Percentiles rank a stretch among this genome's conserved stretches.
These are phyloP conservation scores for Mycena rosella DNA, from an alignment of 768 basidiomycete species.

Conservation along the genomic window DNA sequence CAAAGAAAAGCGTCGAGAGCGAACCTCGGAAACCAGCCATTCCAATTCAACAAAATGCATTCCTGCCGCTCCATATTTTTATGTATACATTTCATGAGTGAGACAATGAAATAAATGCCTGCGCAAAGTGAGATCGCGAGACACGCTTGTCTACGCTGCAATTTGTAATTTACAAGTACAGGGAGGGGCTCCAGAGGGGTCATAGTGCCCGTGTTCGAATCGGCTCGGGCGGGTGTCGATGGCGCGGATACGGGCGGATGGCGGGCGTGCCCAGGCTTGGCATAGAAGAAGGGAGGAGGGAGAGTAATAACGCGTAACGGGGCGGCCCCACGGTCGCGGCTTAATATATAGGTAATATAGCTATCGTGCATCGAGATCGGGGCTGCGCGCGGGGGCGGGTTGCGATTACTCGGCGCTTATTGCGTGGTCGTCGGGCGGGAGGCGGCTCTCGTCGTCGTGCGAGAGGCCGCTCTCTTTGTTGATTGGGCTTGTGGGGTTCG, in stretches of 20 bases:
- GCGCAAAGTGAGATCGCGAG: not conserved
- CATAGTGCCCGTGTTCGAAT: constrained; percentile 21
- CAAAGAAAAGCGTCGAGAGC: no score
- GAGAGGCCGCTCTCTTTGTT: constrained; percentile 72
- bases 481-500: constrained; percentile 72
- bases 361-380: constrained; percentile 34
- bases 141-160: constrained; percentile 9
- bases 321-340: constrained; percentile 19
- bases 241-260: constrained; percentile 1
- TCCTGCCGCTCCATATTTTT: no score
- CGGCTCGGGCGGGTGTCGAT: constrained; percentile 15
- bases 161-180: constrained; percentile 12
- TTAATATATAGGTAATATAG: constrained; percentile 37
- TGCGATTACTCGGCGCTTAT: constrained; percentile 31
- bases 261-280: constrained; percentile 10
- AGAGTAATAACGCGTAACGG: not conserved
- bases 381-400: not conserved
- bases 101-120: not conserved
- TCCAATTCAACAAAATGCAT: no score
- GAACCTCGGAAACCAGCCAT: no score
- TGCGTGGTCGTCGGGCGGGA: constrained; percentile 20
- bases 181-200: constrained; percentile 9
- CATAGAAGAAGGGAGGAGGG: constrained; percentile 18
- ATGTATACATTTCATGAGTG: not conserved
- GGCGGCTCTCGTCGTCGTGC: constrained; percentile 47